These are phyloP conservation scores for Cicer cuneatum DNA, from an alignment of 306 rosid genomes.

Conservation along the genomic window DNA sequence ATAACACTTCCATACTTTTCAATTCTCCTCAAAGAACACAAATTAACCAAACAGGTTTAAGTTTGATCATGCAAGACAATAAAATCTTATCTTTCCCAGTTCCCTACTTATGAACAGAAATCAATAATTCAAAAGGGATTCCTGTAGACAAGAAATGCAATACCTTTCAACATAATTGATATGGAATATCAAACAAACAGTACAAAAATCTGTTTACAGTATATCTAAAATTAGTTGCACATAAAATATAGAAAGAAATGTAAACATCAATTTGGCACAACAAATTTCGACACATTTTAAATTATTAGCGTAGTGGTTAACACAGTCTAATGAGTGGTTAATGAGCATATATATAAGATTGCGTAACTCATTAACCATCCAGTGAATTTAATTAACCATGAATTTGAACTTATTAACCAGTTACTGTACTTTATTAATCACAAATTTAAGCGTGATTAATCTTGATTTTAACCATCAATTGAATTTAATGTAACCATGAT, in stretches of 20 bases:
- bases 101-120: slow-evolving; percentile 12
- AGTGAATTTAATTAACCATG: too few species aligned
- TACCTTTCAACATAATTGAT: slow-evolving; percentile 22
- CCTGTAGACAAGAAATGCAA: slow-evolving; percentile 37
- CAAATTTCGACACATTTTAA: too few species aligned
- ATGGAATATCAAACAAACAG: neutral
- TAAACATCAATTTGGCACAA: too few species aligned
- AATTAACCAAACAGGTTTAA: slow-evolving; percentile 29
- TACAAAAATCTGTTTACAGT: slow-evolving; percentile 2
- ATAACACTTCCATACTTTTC: slow-evolving; percentile 61
- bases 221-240: slow-evolving; percentile 1
- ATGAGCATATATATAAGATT: too few species aligned
- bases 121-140: slow-evolving; percentile 27
- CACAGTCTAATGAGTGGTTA: too few species aligned
- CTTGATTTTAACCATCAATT: too few species aligned
- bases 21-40: slow-evolving; percentile 20
- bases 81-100: neutral
- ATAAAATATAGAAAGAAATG: neutral
- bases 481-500: too few species aligned
- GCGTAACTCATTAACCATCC: too few species aligned
- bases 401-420: too few species aligned
- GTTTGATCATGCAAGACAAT: slow-evolving; percentile 31
- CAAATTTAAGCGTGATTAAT: too few species aligned
- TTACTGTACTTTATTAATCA: too few species aligned
- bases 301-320: too few species aligned